Evolutionary conservation across 2,329 filamentous ascomycete species (phyloP), one percentile per base, ranked within the genome.

Genomic region (Arthrinium phaeospermum): DNA sequence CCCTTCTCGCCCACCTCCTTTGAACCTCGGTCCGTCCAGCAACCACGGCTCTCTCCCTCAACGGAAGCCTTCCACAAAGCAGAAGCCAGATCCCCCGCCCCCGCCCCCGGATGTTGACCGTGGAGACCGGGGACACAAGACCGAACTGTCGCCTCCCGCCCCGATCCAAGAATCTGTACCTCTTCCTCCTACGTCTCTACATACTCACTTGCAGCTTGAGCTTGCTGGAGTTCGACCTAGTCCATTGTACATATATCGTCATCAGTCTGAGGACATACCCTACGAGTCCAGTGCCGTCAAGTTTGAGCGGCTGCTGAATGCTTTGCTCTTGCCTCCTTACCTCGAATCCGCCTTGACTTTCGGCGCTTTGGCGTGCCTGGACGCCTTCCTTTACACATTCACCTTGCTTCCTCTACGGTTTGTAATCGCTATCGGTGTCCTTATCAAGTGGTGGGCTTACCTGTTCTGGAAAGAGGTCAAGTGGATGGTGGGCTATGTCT

Each of bases 351-450:
- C 95, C 0, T 88, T 99, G 7, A 91, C 91, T 73, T 98, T 99
- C 82, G 96, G 96, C 8, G 92, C 94, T 0, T 83, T 98, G 46
- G 95, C 96, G 8, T 99, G 96, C 82, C 86, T 99, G 7, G 96
- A 99, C 81, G 93, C 96, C 1, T 99, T 96, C 95, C 89, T 99
- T 1, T 96, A 98, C 83, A 97, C 94, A 0, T 97, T 99, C 77
- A 99, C 96, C 0, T 98, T 99, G 64, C 85, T 99, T 0, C 96
- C 96, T 0, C 88, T 99, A 73, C 90, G 96, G 2, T 98, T 99
- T 77, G 81, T 93, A 71, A 93, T 95, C 72, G 96, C 96, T 0
- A 78, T 96, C 0, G 90, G 90, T 27, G 91, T 98, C 2, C 84
- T 99, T 37, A 81, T 91, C 13, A 88, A 90, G 73, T 98, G 95